Base-by-base conservation (phyloP, 2,329 filamentous ascomycete genomes). In the Albophoma yamanashiensis region DNA sequence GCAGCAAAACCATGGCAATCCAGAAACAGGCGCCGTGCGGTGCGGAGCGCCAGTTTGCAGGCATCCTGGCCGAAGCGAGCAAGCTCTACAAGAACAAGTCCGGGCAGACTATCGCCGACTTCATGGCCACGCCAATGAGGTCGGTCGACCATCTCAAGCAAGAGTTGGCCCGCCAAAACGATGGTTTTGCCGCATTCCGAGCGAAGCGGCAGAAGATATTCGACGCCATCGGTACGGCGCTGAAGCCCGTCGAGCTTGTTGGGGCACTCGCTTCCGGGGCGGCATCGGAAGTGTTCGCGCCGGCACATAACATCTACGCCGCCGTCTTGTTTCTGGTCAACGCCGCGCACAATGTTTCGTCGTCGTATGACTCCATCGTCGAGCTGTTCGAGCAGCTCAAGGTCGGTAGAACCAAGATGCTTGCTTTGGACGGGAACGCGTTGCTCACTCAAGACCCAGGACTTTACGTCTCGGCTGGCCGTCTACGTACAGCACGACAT, bases 271-370 rank as follows among this genome's bases (percentile, higher is more conserved):
- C 73, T 20, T 68, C 71, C 12, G 75, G 74, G 9, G 71, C 69
- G 0, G 71, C 73, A 1, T 65, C 68, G 15, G 72, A 75, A 8
- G 69, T 69, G 4, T 79, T 79, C 61, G 68, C 76, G 2, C 75
- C 78, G 0, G 71, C 74, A 3, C 69, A 75, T 55, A 67, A 69
- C 36, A 74, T 79, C 57, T 80, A 77, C 62, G 69, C 73, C 9
- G 77, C 77, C 9, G 75, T 77, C 1, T 65, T 72, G 17, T 75
- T 77, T 59, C 67, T 81, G 11, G 69, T 80, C 22, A 70, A 70
- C 40, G 76, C 77, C 11, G 78, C 77, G 2, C 73, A 73, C 25
- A 73, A 78, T 57, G 78, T 79, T 20, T 78, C 76, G 0, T 65
- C 73, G 0, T 71, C 71, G 9, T 80, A 80, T 56, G 75, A 80